Evolutionary conservation across 1,139 yeast species (phyloP).

Genomic region (Pichia sp.): DNA sequence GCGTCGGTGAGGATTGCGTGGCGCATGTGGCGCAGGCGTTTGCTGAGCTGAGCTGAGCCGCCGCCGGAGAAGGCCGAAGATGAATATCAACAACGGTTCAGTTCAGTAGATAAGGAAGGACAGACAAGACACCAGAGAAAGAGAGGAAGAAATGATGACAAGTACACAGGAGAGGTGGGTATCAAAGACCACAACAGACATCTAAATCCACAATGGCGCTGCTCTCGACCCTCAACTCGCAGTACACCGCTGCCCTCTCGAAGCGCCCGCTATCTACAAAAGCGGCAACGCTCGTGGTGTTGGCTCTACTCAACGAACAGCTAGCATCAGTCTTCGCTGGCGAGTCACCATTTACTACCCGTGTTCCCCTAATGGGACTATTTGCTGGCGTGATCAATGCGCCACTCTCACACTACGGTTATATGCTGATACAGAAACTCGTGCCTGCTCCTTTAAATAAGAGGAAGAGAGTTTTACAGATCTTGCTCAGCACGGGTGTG

Average conservation of each 20-base stretch:
- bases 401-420: constrained; percentile 65
- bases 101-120: no score
- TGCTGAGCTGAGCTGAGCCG: no score
- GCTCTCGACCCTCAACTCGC: constrained; percentile 4
- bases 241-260: constrained; percentile 2
- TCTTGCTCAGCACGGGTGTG: constrained; percentile 51
- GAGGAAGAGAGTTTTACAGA: constrained; percentile 45
- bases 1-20: no score
- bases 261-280: constrained; percentile 52
- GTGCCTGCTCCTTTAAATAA: constrained; percentile 35
- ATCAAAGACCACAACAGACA: no score
- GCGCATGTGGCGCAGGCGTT: no score
- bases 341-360: constrained; percentile 31
- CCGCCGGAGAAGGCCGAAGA: no score
- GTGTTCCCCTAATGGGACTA: constrained; percentile 59
- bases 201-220: no score
- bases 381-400: constrained; percentile 68
- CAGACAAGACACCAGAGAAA: no score
- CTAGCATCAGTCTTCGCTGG: constrained; percentile 48
- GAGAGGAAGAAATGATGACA: no score
- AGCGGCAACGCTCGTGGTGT: constrained; percentile 49
- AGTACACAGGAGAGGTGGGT: no score
- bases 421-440: constrained; percentile 38
- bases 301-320: constrained; percentile 53
- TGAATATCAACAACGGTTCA: no score